Percentiles rank a stretch among this genome's conserved stretches.
These are phyloP conservation scores for Leccinum disarticulatum DNA, from an alignment of 768 basidiomycete species.

Conservation along the genomic window DNA sequence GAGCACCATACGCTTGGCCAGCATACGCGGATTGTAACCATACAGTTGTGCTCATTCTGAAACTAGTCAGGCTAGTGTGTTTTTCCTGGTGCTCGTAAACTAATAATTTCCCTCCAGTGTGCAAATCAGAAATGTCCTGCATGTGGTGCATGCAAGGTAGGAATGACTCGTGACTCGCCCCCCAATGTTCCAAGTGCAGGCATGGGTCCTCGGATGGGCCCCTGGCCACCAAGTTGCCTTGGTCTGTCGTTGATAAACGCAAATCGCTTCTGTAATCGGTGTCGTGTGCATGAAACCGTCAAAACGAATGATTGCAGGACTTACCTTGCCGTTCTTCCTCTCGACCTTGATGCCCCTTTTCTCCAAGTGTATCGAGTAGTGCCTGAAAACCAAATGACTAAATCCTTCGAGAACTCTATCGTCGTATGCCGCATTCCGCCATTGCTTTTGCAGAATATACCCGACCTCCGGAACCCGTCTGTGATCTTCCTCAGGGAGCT, in stretches of 20 bases:
- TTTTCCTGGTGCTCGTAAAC: neutral
- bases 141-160: constrained; percentile 22
- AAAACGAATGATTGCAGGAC: neutral
- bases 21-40: neutral
- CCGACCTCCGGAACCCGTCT: constrained; percentile 21
- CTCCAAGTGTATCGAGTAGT: constrained; percentile 26
- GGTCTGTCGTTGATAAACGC: constrained; percentile 6
- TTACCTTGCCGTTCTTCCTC: constrained; percentile 20
- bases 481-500: constrained; percentile 37
- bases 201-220: constrained; percentile 22
- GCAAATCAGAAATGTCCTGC: constrained; percentile 1
- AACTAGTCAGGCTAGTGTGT: neutral
- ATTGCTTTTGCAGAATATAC: constrained; percentile 33
- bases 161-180: constrained; percentile 27
- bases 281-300: neutral
- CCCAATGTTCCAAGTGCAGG: constrained; percentile 23
- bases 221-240: neutral
- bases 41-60: neutral
- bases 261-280: constrained; percentile 14
- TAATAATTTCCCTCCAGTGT: neutral
- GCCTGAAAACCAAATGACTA: constrained; percentile 22
- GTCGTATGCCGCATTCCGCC: constrained; percentile 38
- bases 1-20: neutral
- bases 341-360: constrained; percentile 19
- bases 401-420: constrained; percentile 25